These are phyloP conservation scores for Diophrys appendiculata DNA, from an alignment of 73 alveolate genomes.

Conservation along the genomic window DNA sequence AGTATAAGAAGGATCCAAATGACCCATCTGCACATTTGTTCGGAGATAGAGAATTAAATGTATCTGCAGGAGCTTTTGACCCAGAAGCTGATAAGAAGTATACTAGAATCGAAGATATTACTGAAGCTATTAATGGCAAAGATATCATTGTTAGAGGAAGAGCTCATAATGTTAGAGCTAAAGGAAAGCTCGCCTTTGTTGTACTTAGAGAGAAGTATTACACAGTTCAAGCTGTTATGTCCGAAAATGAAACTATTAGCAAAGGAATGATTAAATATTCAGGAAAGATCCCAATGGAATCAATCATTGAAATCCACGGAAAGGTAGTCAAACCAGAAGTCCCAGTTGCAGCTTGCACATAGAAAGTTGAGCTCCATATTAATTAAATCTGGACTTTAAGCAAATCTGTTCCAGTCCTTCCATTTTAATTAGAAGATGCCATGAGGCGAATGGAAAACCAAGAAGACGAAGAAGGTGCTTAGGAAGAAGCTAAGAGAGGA, in stretches of 20 bases:
- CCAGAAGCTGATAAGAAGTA: conserved; percentile 33
- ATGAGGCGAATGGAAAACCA: conserved; percentile 83
- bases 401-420: conserved; percentile 87
- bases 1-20: conserved; percentile 53
- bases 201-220: conserved; percentile 88
- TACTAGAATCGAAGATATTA: conserved; percentile 37
- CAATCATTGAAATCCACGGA: conserved; percentile 87
- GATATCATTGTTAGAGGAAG: conserved; percentile 87
- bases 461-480: conserved; percentile 83
- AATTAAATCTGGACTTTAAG: conserved; percentile 71
- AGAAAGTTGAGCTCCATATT: conserved; percentile 86
- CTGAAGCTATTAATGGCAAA: conserved; percentile 69
- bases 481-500: conserved; percentile 62
- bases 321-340: conserved; percentile 74
- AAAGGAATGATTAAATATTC: conserved; percentile 89
- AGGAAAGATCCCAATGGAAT: conserved; percentile 82
- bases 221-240: conserved; percentile 89
- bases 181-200: conserved; percentile 92
- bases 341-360: conserved; percentile 80
- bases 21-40: conserved; percentile 55
- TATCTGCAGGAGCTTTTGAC: conserved; percentile 25
- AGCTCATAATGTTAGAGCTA: conserved; percentile 86
- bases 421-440: conserved; percentile 97
- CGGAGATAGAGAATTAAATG: conserved; percentile 47
- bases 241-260: conserved; percentile 73